Conservation (phyloP, 768 basidiomycete genomes). For the Termitomyces sp. region DNA sequence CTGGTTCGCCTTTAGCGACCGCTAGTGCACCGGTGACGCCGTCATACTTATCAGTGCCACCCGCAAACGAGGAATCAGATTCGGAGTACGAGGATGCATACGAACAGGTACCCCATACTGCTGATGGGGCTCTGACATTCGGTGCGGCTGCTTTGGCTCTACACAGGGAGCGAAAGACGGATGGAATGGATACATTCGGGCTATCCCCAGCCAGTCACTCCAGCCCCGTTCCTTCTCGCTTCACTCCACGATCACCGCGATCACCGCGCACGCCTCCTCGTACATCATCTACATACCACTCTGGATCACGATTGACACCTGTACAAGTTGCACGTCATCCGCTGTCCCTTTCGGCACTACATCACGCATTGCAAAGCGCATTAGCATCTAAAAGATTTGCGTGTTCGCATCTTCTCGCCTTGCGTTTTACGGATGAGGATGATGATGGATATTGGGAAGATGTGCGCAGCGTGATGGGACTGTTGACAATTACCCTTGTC, state of each 20-base stretch:
- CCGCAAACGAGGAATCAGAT: conserved; percentile 27
- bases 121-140: conserved; percentile 32
- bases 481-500: conserved; percentile 62
- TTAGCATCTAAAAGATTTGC: conserved; percentile 71
- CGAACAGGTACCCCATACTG: conserved; percentile 12
- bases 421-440: conserved; percentile 67
- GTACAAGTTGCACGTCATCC: conserved; percentile 60
- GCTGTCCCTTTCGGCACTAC: conserved; percentile 59
- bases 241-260: conserved; percentile 26
- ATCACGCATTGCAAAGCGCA: conserved; percentile 58
- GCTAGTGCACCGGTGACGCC: conserved; percentile 35
- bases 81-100: conserved; percentile 20
- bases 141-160: conserved; percentile 59
- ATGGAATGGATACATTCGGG: conserved; percentile 47
- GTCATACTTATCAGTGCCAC: conserved; percentile 6
- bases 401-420: conserved; percentile 72
- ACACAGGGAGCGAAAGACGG: conserved; percentile 45
- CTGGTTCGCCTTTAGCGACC: conserved; percentile 16
- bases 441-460: conserved; percentile 85
- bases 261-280: conserved; percentile 24
- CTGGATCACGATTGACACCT: conserved; percentile 59
- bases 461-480: conserved; percentile 66
- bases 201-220: conserved; percentile 29
- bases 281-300: conserved; percentile 26
- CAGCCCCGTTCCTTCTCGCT: conserved; percentile 20